Base-by-base conservation (phyloP, 192 early-diverging fungal species). In the Podila epicladia region DNA sequence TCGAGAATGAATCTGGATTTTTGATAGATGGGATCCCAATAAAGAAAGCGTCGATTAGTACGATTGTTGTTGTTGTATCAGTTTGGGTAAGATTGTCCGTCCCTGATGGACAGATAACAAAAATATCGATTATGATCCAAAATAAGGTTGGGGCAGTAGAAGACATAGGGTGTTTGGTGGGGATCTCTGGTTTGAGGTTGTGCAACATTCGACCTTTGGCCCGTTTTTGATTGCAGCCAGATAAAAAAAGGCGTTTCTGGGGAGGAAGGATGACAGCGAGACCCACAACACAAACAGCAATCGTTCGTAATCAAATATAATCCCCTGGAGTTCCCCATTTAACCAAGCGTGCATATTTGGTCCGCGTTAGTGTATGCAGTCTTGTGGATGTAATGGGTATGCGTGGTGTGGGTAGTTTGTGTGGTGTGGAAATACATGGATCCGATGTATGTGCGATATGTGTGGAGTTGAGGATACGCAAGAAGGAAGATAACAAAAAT, bases 1-100 rank as follows among this genome's bases (percentile, higher is more conserved):
- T 99, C 98, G 35, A 99, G 89, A 74, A 99, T 99, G 86, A 99
- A 99, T 26, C 88, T 90, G 63, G 64, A 59, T 7, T n/a, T 32
- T 17, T 20, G 1, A 17, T 12, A 19, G 32, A 3, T 31, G 29
- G 45, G 41, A 12, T 69, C 57, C 26, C 53, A 55, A 55, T 55
- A 22, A 22, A 24, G 53, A 24, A 61, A 31, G 59, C 11, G 29
- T 31, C 29, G 53, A 26, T 55, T n/a, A 55, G 20, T n/a, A 55
- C 53, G n/a, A n/a, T n/a, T n/a, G 24, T 55, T 55, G 53, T 55
- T 55, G 9, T 26, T 55, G 20, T 22, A 26, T 55, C 53, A 4
- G n/a, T 53, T 22, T 53, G n/a, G n/a, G n/a, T n/a, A 17, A 7
- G 50, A 17, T 22, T 53, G 20, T 55, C 53, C 22, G 24, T 26